Base-by-base conservation (phyloP, 2,329 filamentous ascomycete species). In the Drechslera avenae region DNA sequence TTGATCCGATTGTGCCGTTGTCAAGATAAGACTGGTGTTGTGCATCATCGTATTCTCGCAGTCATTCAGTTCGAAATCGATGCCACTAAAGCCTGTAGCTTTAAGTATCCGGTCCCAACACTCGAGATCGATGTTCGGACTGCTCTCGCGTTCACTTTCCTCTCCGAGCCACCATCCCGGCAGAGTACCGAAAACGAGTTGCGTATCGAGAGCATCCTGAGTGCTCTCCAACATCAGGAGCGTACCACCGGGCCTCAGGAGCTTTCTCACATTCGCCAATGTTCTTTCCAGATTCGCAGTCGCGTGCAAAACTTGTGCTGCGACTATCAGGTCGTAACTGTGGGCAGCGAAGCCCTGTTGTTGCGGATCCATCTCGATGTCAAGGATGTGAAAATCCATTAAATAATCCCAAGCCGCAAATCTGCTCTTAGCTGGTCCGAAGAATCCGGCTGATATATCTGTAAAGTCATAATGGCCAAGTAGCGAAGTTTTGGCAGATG, bases 291-390 rank as follows among this genome's bases (percentile, higher is more conserved):
- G 21, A 16, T 31, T 44, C 10, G 32, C 18, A 5, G 42, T 46
- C 12, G 42, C 42, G 31, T 46, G 42, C 7, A 46, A 19, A 14
- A 46, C 42, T 30, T 36, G 33, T 5, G 42, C 37, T 12, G 42
- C 42, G 10, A 46, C 42, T 12, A 46, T 33, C 18, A 46, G 23
- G 17, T 46, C 42, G 34, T 46, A 46, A 31, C 33, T 37, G 26
- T 37, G 33, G 16, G 17, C 23, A 19, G 3, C 33, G 17, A 46
- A 46, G 4, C 34, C 34, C 17, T 39, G 43, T 4, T 32, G 23
- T 12, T 13, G 3, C 18, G 43, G 43, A 39, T 46, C 43, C 21
- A 21, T 21, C 35, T 46, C 43, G 1, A 46, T 46, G 12, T 46
- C 35, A n/a, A 46, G 35, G 26, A 32, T 39, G 34, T 14, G 23